phyloP scores from a whole-genome alignment of 2,329 filamentous ascomycete species.

The Penicillium sp. region DNA sequence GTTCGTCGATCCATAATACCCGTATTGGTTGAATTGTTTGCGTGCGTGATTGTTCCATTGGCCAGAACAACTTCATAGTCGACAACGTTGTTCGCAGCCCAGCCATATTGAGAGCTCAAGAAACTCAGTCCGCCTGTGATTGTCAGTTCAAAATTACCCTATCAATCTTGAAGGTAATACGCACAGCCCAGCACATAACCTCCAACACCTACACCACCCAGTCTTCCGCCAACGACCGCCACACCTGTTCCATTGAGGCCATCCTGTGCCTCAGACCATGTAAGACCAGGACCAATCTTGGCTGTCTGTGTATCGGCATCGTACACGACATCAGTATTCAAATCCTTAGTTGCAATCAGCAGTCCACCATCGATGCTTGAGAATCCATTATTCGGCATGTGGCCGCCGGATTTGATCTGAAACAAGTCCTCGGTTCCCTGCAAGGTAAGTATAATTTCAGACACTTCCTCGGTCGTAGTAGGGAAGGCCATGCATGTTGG shows the following conservation, averaged over 20 bases:
- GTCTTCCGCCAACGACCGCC: conserved; percentile 42
- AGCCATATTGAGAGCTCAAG: conserved; percentile 49
- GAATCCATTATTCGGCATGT: conserved; percentile 46
- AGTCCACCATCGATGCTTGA: conserved; percentile 44
- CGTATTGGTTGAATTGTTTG: conserved; percentile 32
- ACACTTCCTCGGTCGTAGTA: conserved; percentile 49
- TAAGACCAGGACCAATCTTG: conserved; percentile 33
- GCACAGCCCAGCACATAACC: conserved; percentile 45
- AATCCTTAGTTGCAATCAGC: conserved; percentile 44
- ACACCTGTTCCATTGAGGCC: conserved; percentile 28
- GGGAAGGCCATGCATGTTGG: conserved; percentile 50
- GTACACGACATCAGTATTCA: conserved; percentile 32
- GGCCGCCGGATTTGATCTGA: conserved; percentile 52
- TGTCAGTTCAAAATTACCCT: conserved; percentile 12
- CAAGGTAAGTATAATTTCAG: conserved; percentile 50
- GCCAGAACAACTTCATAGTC: conserved; percentile 48
- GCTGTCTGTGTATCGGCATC: conserved; percentile 36
- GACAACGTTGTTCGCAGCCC: conserved; percentile 46
- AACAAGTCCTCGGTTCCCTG: conserved; percentile 48
- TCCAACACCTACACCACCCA: conserved; percentile 48
- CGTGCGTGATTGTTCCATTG: conserved; percentile 43
- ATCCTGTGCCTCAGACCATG: conserved; percentile 33
- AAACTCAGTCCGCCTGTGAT: conserved; percentile 41
- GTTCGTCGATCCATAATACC: conserved; percentile 15
- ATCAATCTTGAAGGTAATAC: neutral